Conservation (phyloP, 2,329 filamentous ascomycete species). For the Trichoderma atroviride region DNA sequence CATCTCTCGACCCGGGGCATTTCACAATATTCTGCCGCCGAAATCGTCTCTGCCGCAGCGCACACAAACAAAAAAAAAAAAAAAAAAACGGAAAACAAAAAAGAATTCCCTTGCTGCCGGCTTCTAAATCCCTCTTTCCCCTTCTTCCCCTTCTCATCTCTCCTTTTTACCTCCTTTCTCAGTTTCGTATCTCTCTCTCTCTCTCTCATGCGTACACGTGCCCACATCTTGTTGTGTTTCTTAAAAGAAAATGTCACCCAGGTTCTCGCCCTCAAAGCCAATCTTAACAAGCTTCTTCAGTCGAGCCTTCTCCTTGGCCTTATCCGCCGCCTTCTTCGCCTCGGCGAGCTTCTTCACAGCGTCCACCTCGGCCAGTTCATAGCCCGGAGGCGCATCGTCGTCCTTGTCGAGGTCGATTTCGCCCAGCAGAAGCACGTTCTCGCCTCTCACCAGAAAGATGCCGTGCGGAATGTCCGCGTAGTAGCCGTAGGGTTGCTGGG, state of each 20-base stretch:
- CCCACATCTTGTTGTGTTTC: not conserved
- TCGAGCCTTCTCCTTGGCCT: constrained; percentile 71
- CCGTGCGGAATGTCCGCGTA: constrained; percentile 87
- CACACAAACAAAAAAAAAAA: constrained; percentile 12
- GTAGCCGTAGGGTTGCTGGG: constrained; percentile 48
- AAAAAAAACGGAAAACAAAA: constrained; percentile 6
- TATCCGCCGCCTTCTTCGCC: constrained; percentile 69
- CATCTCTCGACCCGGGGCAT: constrained; percentile 45
- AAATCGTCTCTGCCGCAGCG: constrained; percentile 32
- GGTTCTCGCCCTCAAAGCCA: constrained; percentile 86
- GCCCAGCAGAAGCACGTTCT: constrained; percentile 94
- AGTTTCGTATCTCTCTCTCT: not conserved
- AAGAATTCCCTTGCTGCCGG: constrained; percentile 8
- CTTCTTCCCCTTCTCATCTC: not conserved
- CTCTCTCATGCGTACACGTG: not conserved
- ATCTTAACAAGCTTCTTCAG: constrained; percentile 71
- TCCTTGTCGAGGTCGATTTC: constrained; percentile 98
- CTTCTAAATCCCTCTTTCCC: not conserved
- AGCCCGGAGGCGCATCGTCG: constrained; percentile 79
- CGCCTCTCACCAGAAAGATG: constrained; percentile 88
- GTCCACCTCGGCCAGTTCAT: constrained; percentile 65
- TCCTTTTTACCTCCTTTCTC: not conserved
- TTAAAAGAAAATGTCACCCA: constrained; percentile 73
- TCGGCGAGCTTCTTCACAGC: constrained; percentile 74
- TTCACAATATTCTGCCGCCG: constrained; percentile 66